These are phyloP conservation scores for Leishmania mexicana DNA, from an alignment of 208 protist species.

Conservation along the genomic window DNA sequence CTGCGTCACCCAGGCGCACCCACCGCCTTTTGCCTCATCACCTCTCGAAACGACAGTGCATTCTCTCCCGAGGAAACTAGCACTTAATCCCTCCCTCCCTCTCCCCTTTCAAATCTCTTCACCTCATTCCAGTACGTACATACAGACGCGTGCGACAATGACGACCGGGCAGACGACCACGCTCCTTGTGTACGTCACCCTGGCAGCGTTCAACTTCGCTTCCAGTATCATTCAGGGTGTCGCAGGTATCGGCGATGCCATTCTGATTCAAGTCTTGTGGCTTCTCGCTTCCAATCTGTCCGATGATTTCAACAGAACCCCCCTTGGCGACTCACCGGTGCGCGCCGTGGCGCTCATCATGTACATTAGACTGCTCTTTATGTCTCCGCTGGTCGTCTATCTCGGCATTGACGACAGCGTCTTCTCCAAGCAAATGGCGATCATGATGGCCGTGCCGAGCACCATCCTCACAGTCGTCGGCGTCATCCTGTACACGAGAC, in stretches of 20 bases:
- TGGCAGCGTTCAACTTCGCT: slow-evolving; percentile 52
- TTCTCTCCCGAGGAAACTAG: background rate
- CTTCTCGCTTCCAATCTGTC: slow-evolving; percentile 30
- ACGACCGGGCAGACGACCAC: slow-evolving; percentile 8
- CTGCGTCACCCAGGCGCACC: background rate
- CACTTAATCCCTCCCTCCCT: background rate
- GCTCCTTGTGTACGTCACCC: slow-evolving; percentile 34
- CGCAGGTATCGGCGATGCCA: slow-evolving; percentile 62
- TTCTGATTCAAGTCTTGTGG: slow-evolving; percentile 63
- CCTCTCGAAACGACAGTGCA: background rate
- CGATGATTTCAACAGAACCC: slow-evolving; percentile 39
- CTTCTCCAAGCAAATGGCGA: slow-evolving; percentile 56
- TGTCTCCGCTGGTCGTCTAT: slow-evolving; percentile 55
- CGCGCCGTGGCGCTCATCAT: slow-evolving; percentile 54
- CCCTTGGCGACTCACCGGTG: slow-evolving; percentile 45
- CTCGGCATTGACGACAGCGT: slow-evolving; percentile 50
- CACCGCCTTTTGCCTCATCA: background rate
- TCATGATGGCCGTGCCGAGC: slow-evolving; percentile 62
- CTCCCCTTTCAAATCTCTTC: background rate
- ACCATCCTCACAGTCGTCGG: slow-evolving; percentile 50
- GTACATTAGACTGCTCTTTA: slow-evolving; percentile 63
- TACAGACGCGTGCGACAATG: background rate
- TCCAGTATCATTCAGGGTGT: slow-evolving; percentile 60
- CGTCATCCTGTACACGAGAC: slow-evolving; percentile 40
- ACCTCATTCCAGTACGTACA: background rate